Evolutionary conservation across 192 early-diverging fungal species (phyloP).

Genomic region (Lobosporangium transversale): DNA sequence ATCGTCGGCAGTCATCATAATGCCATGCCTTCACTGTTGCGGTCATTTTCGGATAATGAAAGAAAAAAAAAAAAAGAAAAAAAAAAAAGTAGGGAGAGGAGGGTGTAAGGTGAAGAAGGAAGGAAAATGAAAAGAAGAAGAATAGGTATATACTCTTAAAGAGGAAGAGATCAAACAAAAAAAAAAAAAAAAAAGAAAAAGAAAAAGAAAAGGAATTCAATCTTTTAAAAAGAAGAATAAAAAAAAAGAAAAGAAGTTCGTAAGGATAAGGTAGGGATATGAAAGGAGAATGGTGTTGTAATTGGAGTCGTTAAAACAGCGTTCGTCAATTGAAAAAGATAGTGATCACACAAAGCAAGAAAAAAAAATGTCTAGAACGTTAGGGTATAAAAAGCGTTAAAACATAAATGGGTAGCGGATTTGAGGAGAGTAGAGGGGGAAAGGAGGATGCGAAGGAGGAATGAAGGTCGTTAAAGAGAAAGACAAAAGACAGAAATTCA

Average conservation of each 20-base stretch:
- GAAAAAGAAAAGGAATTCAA: too few species aligned
- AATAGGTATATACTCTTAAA: not conserved
- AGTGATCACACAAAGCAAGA: not conserved
- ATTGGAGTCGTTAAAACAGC: too few species aligned
- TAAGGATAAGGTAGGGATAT: not conserved
- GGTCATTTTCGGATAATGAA: constrained; percentile 18
- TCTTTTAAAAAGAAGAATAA: too few species aligned
- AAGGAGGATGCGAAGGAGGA: not conserved
- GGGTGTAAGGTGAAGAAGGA: not conserved
- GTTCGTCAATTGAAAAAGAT: not conserved
- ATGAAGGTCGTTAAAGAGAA: not conserved
- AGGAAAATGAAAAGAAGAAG: not conserved
- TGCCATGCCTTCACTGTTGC: constrained; percentile 52
- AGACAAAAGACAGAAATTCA: too few species aligned
- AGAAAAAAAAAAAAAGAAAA: not conserved
- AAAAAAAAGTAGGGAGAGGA: not conserved
- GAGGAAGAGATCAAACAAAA: too few species aligned
- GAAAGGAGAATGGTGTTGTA: not conserved
- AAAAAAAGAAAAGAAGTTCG: not conserved
- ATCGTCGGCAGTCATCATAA: constrained; percentile 44
- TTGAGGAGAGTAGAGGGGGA: not conserved
- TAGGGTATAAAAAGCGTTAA: too few species aligned
- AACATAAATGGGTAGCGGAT: too few species aligned
- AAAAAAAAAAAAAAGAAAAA: too few species aligned
- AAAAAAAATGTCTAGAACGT: not conserved